phyloP scores from a whole-genome alignment of 2,329 filamentous ascomycete species.

The Microcyclosporella mali region DNA sequence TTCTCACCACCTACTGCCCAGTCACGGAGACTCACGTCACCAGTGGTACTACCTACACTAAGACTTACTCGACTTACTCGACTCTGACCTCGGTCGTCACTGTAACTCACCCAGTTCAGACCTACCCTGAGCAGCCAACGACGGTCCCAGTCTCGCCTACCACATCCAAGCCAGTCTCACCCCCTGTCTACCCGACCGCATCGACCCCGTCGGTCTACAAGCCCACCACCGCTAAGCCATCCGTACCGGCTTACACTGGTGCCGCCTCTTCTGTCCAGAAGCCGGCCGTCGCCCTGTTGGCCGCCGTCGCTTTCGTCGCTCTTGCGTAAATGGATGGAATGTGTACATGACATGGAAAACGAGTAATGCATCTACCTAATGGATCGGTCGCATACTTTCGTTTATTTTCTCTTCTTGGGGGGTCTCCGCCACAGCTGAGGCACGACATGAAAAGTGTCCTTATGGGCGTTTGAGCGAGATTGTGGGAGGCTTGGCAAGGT shows the following conservation, averaged over 20 bases:
- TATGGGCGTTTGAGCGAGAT: no score
- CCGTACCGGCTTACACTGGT: constrained; percentile 2
- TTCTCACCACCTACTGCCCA: not conserved
- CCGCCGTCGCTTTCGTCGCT: constrained; percentile 10
- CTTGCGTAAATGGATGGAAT: constrained; percentile 3
- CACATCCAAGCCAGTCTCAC: not conserved
- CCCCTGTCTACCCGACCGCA: not conserved
- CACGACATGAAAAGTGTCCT: no score
- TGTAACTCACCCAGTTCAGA: not conserved
- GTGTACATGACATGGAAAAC: no score
- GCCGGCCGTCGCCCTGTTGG: constrained; percentile 10
- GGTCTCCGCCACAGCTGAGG: no score
- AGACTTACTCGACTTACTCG: constrained; percentile 3
- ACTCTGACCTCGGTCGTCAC: not conserved
- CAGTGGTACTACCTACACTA: constrained; percentile 1
- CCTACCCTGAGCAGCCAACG: not conserved
- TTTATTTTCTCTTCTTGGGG: no score
- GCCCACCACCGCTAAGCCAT: not conserved
- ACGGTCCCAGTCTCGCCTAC: not conserved
- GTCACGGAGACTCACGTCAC: not conserved
- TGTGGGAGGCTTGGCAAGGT: no score
- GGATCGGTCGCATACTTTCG: no score
- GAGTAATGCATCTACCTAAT: no score
- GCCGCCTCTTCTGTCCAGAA: constrained; percentile 10
- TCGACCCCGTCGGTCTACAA: not conserved